These are phyloP conservation scores for Eruca vesicaria DNA, from an alignment of 441 rosid species.

Conservation along the genomic window DNA sequence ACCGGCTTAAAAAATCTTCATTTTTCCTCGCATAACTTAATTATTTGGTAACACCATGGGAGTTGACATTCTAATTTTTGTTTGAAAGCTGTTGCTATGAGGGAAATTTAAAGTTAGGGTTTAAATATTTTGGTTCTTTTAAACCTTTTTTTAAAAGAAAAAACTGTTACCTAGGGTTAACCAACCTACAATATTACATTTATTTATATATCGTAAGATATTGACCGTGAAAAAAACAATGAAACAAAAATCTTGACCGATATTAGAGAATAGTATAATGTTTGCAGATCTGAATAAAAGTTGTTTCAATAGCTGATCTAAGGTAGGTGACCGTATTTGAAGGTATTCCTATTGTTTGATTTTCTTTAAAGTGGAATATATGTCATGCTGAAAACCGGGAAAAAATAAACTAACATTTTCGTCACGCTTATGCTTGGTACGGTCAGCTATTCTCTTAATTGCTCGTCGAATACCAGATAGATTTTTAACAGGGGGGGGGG, in stretches of 20 bases:
- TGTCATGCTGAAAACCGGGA: background rate
- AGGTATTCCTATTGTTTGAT: background rate
- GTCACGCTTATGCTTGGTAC: conserved; percentile 32
- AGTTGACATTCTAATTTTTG: background rate
- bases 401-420: background rate
- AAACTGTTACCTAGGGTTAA: background rate
- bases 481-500: background rate
- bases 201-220: background rate
- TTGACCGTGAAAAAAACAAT: background rate
- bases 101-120: background rate
- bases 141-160: background rate
- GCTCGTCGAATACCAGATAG: background rate
- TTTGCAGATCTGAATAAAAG: background rate
- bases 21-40: background rate
- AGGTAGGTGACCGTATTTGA: background rate
- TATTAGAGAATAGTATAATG: background rate
- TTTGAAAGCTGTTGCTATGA: background rate
- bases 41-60: background rate
- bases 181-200: background rate
- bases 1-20: background rate
- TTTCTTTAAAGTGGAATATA: background rate
- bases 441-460: conserved; percentile 21
- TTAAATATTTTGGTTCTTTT: background rate
- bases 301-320: background rate
- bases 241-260: background rate